A percentile compares a stretch with the other conserved stretches of the same genome.
phyloP scores from a whole-genome alignment of 2,329 filamentous ascomycete genomes.

The Parasarocladium wereldwijsianum region DNA sequence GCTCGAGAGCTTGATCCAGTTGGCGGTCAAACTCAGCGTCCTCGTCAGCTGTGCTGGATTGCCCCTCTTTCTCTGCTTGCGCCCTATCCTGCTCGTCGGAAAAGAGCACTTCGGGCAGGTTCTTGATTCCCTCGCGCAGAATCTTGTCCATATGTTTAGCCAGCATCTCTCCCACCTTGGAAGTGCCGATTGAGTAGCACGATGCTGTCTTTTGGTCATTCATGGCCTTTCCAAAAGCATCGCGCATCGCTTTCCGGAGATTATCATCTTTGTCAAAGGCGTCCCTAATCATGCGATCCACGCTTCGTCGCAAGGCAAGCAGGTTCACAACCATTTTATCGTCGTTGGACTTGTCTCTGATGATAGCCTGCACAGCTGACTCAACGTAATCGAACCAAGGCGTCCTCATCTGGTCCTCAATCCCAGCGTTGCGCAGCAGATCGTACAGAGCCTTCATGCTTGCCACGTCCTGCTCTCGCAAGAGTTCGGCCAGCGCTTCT shows the following conservation, averaged over 20 bases:
- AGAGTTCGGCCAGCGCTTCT: constrained; percentile 54
- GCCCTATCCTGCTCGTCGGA: constrained; percentile 44
- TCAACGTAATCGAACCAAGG: constrained; percentile 73
- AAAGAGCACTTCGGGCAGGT: constrained; percentile 54
- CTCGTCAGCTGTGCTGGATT: constrained; percentile 64
- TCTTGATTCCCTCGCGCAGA: constrained; percentile 75
- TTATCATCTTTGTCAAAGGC: constrained; percentile 67
- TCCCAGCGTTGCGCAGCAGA: constrained; percentile 55
- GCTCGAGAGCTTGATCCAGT: constrained; percentile 78
- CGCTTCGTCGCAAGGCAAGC: constrained; percentile 61
- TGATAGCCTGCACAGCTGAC: constrained; percentile 57
- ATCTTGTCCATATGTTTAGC: constrained; percentile 91
- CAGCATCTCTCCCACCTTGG: constrained; percentile 96
- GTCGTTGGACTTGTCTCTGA: constrained; percentile 63
- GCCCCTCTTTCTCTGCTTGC: constrained; percentile 44
- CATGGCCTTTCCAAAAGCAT: constrained; percentile 81
- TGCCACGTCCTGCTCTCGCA: constrained; percentile 53
- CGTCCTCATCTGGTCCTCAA: constrained; percentile 53
- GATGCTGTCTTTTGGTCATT: constrained; percentile 67
- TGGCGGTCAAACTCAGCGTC: constrained; percentile 86
- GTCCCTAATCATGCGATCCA: constrained; percentile 63
- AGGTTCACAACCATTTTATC: constrained; percentile 79
- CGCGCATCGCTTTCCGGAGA: constrained; percentile 64
- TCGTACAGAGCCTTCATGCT: constrained; percentile 66
- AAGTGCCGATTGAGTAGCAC: constrained; percentile 68